Conservation (phyloP, 139 green algal genomes). For the Auxenochlorella protothecoides region DNA sequence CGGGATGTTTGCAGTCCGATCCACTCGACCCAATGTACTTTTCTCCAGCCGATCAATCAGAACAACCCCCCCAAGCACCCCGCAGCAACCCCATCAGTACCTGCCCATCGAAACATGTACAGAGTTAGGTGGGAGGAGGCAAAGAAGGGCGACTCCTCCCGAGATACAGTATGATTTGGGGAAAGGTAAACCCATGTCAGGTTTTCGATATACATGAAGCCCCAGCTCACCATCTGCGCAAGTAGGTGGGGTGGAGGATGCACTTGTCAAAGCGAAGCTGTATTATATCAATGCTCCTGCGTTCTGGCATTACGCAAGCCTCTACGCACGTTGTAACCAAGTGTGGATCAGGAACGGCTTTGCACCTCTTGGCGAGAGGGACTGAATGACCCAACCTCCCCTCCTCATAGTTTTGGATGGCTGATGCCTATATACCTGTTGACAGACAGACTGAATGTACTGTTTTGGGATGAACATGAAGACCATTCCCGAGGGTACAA, state of each 20-base stretch:
- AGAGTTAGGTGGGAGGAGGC: constrained; percentile 67
- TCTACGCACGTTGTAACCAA: not conserved
- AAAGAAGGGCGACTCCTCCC: constrained; percentile 22
- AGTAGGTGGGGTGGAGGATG: not conserved
- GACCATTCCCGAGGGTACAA: constrained; percentile 75
- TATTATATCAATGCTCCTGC: too few relatives aligned
- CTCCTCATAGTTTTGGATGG: too few relatives aligned
- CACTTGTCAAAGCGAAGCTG: too few relatives aligned
- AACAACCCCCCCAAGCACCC: too few relatives aligned
- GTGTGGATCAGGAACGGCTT: too few relatives aligned
- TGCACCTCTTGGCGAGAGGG: too few relatives aligned
- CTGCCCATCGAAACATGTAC: constrained; percentile 77
- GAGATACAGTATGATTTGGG: constrained; percentile 55
- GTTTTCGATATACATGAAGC: constrained; percentile 85
- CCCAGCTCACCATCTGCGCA: constrained; percentile 37
- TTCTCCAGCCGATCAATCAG: too few relatives aligned
- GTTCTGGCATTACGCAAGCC: too few relatives aligned
- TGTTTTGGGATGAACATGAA: constrained; percentile 79
- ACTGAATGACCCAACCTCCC: too few relatives aligned
- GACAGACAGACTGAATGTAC: constrained; percentile 32
- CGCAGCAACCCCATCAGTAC: constrained; percentile 9
- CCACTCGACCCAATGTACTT: too few relatives aligned
- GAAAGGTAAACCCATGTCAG: constrained; percentile 79
- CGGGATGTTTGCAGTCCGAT: too few relatives aligned
- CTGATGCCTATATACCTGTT: not conserved